These are phyloP conservation scores for Calonectria hawksworthii DNA, from an alignment of 2,329 filamentous ascomycete genomes.

Conservation along the genomic window DNA sequence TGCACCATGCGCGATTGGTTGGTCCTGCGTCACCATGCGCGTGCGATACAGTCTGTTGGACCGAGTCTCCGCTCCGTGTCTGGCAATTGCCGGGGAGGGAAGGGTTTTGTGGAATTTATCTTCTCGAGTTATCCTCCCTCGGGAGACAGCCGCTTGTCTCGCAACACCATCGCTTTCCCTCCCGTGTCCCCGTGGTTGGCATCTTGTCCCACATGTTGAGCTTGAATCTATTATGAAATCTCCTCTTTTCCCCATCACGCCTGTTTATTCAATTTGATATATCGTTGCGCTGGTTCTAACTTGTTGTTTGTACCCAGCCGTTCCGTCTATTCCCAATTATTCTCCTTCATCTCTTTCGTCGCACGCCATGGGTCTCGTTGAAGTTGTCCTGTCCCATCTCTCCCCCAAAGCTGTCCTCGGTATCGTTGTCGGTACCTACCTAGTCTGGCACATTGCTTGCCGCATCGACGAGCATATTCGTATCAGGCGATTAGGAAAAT, in stretches of 20 bases:
- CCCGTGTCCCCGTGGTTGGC: not conserved
- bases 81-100: not conserved
- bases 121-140: not conserved
- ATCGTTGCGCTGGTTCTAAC: not conserved
- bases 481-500: constrained; percentile 61
- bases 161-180: not conserved
- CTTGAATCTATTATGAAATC: not conserved
- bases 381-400: constrained; percentile 59
- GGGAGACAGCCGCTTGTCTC: not conserved
- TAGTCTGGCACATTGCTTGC: constrained; percentile 54
- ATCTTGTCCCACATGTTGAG: not conserved
- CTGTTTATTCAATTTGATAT: too few relatives aligned
- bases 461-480: constrained; percentile 59
- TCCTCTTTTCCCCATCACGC: not conserved
- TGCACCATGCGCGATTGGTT: not conserved
- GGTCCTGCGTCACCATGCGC: not conserved
- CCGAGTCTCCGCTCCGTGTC: not conserved
- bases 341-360: not conserved
- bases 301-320: not conserved
- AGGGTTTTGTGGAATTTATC: not conserved
- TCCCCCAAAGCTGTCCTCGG: constrained; percentile 57
- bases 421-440: constrained; percentile 53
- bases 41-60: not conserved
- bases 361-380: constrained; percentile 64
- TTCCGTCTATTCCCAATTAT: not conserved